A percentile compares a stretch with the other conserved stretches of the same genome.
Evolutionary conservation across 306 rosid genomes (phyloP).

Genomic region (Mimosa bimucronata): DNA sequence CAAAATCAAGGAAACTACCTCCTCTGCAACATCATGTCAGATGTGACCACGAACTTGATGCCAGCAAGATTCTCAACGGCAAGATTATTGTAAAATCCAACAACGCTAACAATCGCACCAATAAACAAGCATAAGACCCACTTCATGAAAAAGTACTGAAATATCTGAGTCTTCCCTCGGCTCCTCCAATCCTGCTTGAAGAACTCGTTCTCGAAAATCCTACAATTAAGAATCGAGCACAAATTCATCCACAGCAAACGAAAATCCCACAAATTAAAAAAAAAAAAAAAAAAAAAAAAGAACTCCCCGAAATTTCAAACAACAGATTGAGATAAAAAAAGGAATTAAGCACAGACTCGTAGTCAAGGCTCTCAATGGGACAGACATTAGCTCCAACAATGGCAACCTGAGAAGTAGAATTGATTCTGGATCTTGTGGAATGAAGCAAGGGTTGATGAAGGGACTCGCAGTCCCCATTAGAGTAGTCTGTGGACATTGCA

Average conservation of each 20-base stretch:
- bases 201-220: conserved; percentile 84
- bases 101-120: conserved; percentile 65
- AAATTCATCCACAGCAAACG: background rate
- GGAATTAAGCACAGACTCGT: conserved; percentile 56
- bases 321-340: conserved; percentile 1
- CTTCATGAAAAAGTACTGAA: conserved; percentile 72
- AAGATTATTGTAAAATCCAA: conserved; percentile 82
- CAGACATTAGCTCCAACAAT: conserved; percentile 87
- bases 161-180: conserved; percentile 52
- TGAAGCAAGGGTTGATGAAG: conserved; percentile 55
- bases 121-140: conserved; percentile 76
- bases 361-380: conserved; percentile 97
- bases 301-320: background rate
- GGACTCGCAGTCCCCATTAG: conserved; percentile 49
- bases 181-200: conserved; percentile 96
- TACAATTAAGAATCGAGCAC: conserved; percentile 35
- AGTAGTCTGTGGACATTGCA: conserved; percentile 36
- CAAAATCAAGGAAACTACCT: conserved; percentile 44
- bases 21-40: conserved; percentile 78
- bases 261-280: background rate
- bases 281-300: background rate
- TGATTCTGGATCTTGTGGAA: conserved; percentile 49
- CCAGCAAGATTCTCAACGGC: conserved; percentile 98
- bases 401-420: conserved; percentile 85
- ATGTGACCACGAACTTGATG: conserved; percentile 82